Evolutionary conservation across 768 basidiomycete genomes (phyloP).

Genomic region (Pleurotus djamor): DNA sequence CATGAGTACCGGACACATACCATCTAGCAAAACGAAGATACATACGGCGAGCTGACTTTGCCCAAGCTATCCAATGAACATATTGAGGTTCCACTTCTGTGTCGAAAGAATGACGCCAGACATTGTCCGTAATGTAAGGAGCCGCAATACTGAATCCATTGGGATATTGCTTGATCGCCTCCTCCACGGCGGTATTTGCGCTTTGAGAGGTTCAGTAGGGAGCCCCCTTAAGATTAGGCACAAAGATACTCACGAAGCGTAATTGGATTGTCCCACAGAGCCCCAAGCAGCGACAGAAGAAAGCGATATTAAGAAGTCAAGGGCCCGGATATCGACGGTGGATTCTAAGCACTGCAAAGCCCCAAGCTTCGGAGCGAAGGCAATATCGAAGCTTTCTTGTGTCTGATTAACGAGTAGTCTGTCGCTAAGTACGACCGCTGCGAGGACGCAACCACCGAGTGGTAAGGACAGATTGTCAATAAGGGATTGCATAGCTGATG

Average conservation of each 20-base stretch:
- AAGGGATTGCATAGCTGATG: conserved; percentile 14
- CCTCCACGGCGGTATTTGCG: conserved; percentile 29
- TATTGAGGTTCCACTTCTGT: conserved; percentile 11
- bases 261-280: conserved; percentile 34
- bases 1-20: background rate
- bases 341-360: conserved; percentile 22
- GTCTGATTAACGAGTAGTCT: conserved; percentile 25
- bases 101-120: conserved; percentile 6
- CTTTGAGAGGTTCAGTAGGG: conserved; percentile 14
- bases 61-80: conserved; percentile 9
- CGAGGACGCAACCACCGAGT: conserved; percentile 29
- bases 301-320: conserved; percentile 34
- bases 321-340: conserved; percentile 17
- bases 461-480: conserved; percentile 16
- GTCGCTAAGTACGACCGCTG: conserved; percentile 27
- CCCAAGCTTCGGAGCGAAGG: conserved; percentile 24
- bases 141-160: conserved; percentile 30
- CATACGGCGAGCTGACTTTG: background rate
- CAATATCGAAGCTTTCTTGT: conserved; percentile 21
- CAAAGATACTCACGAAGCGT: conserved; percentile 23
- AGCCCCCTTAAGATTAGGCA: background rate
- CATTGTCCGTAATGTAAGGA: conserved; percentile 26
- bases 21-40: background rate
- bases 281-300: conserved; percentile 32
- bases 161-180: conserved; percentile 14